Conservation (phyloP, 1,284 basidiomycete species). For the Ustilago trichophora region DNA sequence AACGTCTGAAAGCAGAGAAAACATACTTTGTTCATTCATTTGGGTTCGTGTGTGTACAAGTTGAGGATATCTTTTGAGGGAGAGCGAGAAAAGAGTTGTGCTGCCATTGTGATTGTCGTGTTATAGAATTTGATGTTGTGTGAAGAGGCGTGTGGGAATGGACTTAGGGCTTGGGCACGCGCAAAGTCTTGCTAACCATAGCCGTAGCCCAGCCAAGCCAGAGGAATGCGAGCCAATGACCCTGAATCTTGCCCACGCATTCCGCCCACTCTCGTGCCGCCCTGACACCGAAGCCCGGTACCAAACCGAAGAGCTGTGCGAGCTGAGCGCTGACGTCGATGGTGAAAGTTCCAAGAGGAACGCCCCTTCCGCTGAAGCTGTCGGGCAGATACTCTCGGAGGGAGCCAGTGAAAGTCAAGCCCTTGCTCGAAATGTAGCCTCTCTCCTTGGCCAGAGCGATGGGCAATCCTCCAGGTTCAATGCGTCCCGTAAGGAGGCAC, state of each 20-base stretch:
- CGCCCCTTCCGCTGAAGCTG: slow-evolving; percentile 34
- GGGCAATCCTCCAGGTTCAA: slow-evolving; percentile 49
- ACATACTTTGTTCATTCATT: neutral
- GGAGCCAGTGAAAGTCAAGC: slow-evolving; percentile 52
- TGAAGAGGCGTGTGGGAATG: neutral
- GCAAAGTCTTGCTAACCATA: slow-evolving; percentile 64
- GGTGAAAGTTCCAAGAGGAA: slow-evolving; percentile 51
- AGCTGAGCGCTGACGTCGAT: slow-evolving; percentile 42
- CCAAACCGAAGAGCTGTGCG: slow-evolving; percentile 13
- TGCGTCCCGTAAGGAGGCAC: slow-evolving; percentile 78
- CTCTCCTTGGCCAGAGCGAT: slow-evolving; percentile 44
- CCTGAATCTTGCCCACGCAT: slow-evolving; percentile 30
- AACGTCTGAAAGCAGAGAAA: too few species aligned
- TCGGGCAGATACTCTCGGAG: slow-evolving; percentile 46
- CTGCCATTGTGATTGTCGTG: too few species aligned
- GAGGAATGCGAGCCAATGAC: slow-evolving; percentile 57
- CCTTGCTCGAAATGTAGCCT: slow-evolving; percentile 35
- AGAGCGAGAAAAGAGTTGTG: too few species aligned
- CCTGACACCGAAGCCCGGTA: slow-evolving; percentile 12
- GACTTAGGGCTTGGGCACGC: slow-evolving; percentile 62
- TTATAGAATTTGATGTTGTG: too few species aligned
- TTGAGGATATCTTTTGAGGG: too few species aligned
- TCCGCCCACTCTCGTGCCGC: slow-evolving; percentile 13
- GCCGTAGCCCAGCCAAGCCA: slow-evolving; percentile 61
- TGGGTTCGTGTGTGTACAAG: neutral